Evolutionary conservation across 1,139 yeast species (phyloP).

Genomic region (Candida pseudocylindracea): DNA sequence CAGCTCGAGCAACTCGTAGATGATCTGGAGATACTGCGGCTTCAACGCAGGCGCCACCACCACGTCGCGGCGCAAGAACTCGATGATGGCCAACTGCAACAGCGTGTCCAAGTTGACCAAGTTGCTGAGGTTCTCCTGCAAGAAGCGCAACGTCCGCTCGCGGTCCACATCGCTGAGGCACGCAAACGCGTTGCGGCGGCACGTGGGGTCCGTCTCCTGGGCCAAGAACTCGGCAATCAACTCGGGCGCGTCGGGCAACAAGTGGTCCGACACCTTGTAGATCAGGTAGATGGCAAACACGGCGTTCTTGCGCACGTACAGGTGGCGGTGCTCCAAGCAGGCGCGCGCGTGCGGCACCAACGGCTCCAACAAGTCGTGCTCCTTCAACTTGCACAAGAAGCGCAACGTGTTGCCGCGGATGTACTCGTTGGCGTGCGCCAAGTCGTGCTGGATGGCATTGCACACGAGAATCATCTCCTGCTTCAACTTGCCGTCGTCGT

Average conservation of each 20-base stretch:
- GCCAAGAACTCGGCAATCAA: constrained; percentile 50
- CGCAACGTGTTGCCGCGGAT: constrained; percentile 90
- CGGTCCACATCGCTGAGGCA: constrained; percentile 70
- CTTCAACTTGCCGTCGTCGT: constrained; percentile 72
- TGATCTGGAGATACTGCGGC: constrained; percentile 47
- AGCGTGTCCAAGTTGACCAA: constrained; percentile 62
- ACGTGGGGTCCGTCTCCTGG: constrained; percentile 79
- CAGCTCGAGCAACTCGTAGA: constrained; percentile 53
- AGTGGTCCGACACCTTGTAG: constrained; percentile 60
- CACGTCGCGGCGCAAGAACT: constrained; percentile 77
- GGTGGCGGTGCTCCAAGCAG: constrained; percentile 90
- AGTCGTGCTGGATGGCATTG: constrained; percentile 91
- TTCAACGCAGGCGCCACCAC: constrained; percentile 37
- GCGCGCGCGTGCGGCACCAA: constrained; percentile 82
- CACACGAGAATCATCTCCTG: constrained; percentile 98
- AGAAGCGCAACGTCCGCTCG: constrained; percentile 62
- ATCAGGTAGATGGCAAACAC: constrained; percentile 78
- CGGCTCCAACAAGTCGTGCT: constrained; percentile 87
- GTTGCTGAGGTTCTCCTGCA: constrained; percentile 45
- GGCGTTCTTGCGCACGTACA: constrained; percentile 95
- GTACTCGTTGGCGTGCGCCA: constrained; percentile 95
- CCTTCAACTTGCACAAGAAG: constrained; percentile 74
- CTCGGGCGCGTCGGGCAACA: constrained; percentile 90
- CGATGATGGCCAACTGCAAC: constrained; percentile 76
- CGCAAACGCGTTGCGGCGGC: constrained; percentile 90